Percentiles rank a stretch among this genome's conserved stretches.
Evolutionary conservation across 2,329 filamentous ascomycete genomes (phyloP).

Genomic region (Cladosporium velox): DNA sequence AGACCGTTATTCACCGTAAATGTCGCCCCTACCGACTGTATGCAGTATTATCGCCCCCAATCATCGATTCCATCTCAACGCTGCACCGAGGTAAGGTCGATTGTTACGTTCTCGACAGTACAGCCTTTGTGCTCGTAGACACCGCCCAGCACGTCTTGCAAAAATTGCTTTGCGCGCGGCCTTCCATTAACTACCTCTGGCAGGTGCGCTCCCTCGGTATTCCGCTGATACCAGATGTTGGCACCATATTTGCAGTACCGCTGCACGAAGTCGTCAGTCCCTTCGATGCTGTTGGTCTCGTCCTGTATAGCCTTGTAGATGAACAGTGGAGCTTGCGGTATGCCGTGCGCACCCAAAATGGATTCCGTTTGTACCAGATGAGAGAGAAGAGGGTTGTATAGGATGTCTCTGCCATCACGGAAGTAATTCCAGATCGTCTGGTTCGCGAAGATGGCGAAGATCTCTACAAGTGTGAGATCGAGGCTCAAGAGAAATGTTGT

Average conservation of each 20-base stretch:
- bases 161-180: slow-evolving; percentile 35
- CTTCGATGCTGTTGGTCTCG: slow-evolving; percentile 46
- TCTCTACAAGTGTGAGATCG: slow-evolving; percentile 33
- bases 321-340: slow-evolving; percentile 52
- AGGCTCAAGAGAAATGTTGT: slow-evolving; percentile 38
- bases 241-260: slow-evolving; percentile 46
- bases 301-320: slow-evolving; percentile 55
- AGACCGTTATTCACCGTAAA: background rate
- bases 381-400: slow-evolving; percentile 31
- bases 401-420: slow-evolving; percentile 36
- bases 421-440: slow-evolving; percentile 48
- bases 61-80: background rate
- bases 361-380: slow-evolving; percentile 34
- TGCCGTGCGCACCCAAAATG: slow-evolving; percentile 44
- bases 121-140: slow-evolving; percentile 31
- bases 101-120: slow-evolving; percentile 32
- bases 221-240: slow-evolving; percentile 49
- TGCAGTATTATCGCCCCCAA: background rate
- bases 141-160: slow-evolving; percentile 30
- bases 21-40: background rate
- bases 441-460: slow-evolving; percentile 33
- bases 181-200: slow-evolving; percentile 40
- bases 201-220: slow-evolving; percentile 47
- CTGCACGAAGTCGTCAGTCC: slow-evolving; percentile 48
- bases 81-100: slow-evolving; percentile 9